Evolutionary conservation across 352 stramenopile species (phyloP), one percentile per base, ranked within the genome.

Genomic region (Globisporangium apiculatum): DNA sequence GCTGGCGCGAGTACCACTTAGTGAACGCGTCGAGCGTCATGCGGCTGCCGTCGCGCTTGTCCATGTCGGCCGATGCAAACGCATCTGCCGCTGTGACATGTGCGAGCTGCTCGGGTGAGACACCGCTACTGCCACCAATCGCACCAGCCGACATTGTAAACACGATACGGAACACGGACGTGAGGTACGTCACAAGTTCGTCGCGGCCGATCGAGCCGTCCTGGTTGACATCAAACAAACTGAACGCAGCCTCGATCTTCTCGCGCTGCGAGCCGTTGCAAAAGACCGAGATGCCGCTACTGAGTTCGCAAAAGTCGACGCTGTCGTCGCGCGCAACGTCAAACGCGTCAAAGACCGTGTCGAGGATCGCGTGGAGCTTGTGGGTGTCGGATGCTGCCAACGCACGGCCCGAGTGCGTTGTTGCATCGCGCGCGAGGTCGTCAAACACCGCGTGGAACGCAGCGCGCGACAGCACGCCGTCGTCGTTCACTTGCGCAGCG

Each of bases 101-200:
- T 45, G 86, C 86, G 12, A 96, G 63, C 36, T 93, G 59, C 55
- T 94, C 76, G 5, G 82, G 69, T 10, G 79, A 73, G n/a, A 96
- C 71, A 11, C 58, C 52, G 10, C 68, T 53, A 50, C 87, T 66
- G 41, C 82, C 70, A 36, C 73, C 57, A 17, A 62, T 57, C 5
- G 66, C 71, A 2, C 60, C 67, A 24, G 83, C 76, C 43, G 76
- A 90, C 15, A 72, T 84, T 43, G 79, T 83, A 55, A 88, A 94
- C 31, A 96, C 66, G 45, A 94, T 87, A 36, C 79, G 77, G 48
- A 92, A 95, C 1, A 95, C 85, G 0, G 83, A 94, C 9, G 78
- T 64, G 47, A 96, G 62, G 50, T 96, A 96, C 51, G 78, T 94
- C 64, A 89, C 75, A 75, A 96, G 92, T 62, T 96, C 86, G 47